phyloP scores from a whole-genome alignment of 768 basidiomycete species.

The Tulasnella sp. region DNA sequence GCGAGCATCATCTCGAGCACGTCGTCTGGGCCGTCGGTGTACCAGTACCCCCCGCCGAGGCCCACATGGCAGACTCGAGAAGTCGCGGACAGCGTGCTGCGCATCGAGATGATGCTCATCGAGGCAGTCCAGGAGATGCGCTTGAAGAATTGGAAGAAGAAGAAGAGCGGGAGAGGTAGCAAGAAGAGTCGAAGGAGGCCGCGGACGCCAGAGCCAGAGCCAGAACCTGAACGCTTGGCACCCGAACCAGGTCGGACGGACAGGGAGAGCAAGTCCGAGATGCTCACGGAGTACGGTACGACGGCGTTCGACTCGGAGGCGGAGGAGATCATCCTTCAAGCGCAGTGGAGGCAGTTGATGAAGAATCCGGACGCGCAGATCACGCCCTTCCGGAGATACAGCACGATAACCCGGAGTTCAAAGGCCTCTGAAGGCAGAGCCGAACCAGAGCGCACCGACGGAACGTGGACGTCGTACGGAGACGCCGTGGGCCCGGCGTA shows the following conservation, averaged over 20 bases:
- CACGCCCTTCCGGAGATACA: not conserved
- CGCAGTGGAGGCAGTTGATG: not conserved
- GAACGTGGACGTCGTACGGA: not conserved
- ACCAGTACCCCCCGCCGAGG: not conserved
- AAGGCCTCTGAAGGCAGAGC: not conserved
- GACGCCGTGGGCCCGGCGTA: not conserved
- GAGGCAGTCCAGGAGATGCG: not conserved
- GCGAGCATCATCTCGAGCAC: not conserved
- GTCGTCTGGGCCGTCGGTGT: not conserved
- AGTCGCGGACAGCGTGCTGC: not conserved
- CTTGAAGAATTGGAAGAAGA: not conserved
- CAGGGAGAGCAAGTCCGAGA: not conserved
- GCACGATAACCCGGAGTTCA: not conserved
- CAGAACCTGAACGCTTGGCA: not conserved
- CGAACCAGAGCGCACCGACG: not conserved
- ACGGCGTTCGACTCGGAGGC: not conserved
- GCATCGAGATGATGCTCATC: not conserved
- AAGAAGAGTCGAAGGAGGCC: not conserved
- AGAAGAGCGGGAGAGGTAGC: no score
- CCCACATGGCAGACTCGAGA: not conserved
- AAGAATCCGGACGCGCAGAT: not conserved
- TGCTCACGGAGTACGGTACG: not conserved
- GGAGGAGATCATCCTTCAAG: not conserved
- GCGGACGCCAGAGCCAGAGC: not conserved
- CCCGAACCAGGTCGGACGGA: not conserved